Evolutionary conservation across 768 basidiomycete genomes (phyloP).

Genomic region (Nevesoporus exiguus): DNA sequence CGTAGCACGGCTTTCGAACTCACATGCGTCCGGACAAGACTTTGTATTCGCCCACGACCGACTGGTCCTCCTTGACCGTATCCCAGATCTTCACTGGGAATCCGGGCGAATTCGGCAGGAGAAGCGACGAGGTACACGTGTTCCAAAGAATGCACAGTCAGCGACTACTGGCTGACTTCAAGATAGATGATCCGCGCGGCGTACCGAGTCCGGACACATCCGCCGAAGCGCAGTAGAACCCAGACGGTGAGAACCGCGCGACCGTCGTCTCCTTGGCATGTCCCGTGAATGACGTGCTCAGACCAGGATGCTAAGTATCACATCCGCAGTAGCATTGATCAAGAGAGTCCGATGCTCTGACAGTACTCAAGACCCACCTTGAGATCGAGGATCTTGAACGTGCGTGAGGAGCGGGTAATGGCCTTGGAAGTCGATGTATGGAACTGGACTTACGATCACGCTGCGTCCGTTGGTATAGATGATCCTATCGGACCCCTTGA

Average conservation of each 20-base stretch:
- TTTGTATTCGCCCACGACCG: slow-evolving; percentile 77
- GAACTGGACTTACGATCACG: slow-evolving; percentile 66
- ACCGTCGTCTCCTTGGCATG: slow-evolving; percentile 85
- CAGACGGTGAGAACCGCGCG: slow-evolving; percentile 88
- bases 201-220: slow-evolving; percentile 78
- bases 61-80: slow-evolving; percentile 78
- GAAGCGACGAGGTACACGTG: background rate
- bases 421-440: background rate
- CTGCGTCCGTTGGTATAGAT: slow-evolving; percentile 83
- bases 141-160: background rate
- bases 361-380: slow-evolving; percentile 47
- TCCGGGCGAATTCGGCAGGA: background rate
- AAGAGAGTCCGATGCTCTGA: background rate
- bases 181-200: slow-evolving; percentile 12
- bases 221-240: slow-evolving; percentile 93
- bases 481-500: slow-evolving; percentile 56
- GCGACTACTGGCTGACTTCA: background rate
- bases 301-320: slow-evolving; percentile 56
- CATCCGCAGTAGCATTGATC: background rate
- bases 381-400: slow-evolving; percentile 71
- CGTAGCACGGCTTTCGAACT: slow-evolving; percentile 1
- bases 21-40: slow-evolving; percentile 73
- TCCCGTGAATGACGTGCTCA: slow-evolving; percentile 65
- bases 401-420: background rate
- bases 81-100: slow-evolving; percentile 89